Percentiles rank a stretch among this genome's conserved stretches.
These are phyloP conservation scores for Crinitomyces ghanaensis DNA, from an alignment of 805 yeast species.

Conservation along the genomic window DNA sequence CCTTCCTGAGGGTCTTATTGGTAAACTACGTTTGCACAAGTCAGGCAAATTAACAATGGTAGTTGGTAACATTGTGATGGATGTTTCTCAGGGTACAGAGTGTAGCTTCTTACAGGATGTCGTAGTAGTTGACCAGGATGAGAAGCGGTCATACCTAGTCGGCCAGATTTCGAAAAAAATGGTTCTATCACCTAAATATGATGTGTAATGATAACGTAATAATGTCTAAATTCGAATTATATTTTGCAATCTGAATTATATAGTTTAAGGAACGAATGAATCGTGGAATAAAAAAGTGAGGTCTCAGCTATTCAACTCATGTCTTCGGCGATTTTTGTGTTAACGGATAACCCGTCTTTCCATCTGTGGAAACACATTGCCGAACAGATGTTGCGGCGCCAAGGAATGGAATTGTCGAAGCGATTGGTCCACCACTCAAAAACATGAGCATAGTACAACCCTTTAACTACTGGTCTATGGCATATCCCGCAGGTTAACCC, in stretches of 20 bases:
- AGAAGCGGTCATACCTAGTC: slow-evolving; percentile 34
- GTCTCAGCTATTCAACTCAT: neutral
- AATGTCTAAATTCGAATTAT: too few relatives aligned
- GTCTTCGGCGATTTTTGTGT: neutral
- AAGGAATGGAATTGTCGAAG: slow-evolving; percentile 3
- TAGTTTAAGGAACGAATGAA: neutral
- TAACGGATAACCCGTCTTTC: slow-evolving; percentile 3
- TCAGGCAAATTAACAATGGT: slow-evolving; percentile 73
- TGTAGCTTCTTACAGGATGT: slow-evolving; percentile 65
- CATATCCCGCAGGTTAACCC: slow-evolving; percentile 24
- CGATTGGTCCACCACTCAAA: slow-evolving; percentile 26
- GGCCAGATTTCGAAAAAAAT: slow-evolving; percentile 49
- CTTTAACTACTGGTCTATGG: slow-evolving; percentile 15
- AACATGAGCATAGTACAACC: slow-evolving; percentile 19
- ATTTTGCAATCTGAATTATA: neutral
- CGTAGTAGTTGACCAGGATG: slow-evolving; percentile 39
- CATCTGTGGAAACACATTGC: slow-evolving; percentile 9
- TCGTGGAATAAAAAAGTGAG: neutral
- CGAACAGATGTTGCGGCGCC: slow-evolving; percentile 10
- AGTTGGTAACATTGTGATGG: slow-evolving; percentile 59
- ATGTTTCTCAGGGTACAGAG: slow-evolving; percentile 60
- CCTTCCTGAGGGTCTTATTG: slow-evolving; percentile 48
- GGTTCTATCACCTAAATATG: slow-evolving; percentile 43
- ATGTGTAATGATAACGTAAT: slow-evolving; percentile 10
- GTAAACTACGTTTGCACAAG: slow-evolving; percentile 62